Evolutionary conservation across 352 stramenopile species (phyloP).

Genomic region (Elongisporangium undulatum): DNA sequence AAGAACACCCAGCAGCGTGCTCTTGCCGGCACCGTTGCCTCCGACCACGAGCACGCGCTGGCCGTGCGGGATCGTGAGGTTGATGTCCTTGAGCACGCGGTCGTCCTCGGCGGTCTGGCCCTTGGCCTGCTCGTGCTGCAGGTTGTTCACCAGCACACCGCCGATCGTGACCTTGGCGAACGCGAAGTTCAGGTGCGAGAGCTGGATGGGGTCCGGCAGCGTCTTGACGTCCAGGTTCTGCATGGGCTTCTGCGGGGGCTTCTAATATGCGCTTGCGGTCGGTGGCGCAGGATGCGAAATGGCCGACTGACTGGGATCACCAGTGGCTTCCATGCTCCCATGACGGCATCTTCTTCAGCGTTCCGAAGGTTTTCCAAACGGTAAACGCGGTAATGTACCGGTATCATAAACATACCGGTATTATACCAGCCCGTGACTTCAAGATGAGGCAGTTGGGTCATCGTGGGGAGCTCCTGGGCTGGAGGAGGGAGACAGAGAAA

Average conservation of each 20-base stretch:
- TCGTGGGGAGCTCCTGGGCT: neutral
- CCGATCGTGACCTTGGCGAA: constrained; percentile 73
- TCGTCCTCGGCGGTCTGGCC: constrained; percentile 12
- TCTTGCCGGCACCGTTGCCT: constrained; percentile 95
- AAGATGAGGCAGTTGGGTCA: neutral
- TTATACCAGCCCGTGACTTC: neutral
- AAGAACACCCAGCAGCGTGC: constrained; percentile 93
- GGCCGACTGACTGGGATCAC: too few relatives aligned
- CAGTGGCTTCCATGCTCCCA: too few relatives aligned
- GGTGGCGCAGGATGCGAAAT: neutral
- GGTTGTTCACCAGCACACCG: constrained; percentile 46
- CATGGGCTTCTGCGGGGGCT: neutral
- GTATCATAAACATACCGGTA: neutral
- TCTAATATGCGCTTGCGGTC: neutral
- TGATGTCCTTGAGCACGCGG: constrained; percentile 86
- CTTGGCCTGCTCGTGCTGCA: constrained; percentile 37
- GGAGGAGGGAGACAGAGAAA: neutral
- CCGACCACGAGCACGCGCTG: constrained; percentile 92
- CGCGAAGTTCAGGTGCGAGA: constrained; percentile 59
- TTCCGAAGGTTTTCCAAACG: neutral
- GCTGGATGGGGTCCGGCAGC: constrained; percentile 34
- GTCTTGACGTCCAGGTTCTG: neutral
- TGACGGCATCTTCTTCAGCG: too few relatives aligned
- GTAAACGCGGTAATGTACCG: neutral
- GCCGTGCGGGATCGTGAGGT: constrained; percentile 71